These are phyloP conservation scores for Zizania palustris DNA, from an alignment of 202 grass and related monocot species.

Conservation along the genomic window DNA sequence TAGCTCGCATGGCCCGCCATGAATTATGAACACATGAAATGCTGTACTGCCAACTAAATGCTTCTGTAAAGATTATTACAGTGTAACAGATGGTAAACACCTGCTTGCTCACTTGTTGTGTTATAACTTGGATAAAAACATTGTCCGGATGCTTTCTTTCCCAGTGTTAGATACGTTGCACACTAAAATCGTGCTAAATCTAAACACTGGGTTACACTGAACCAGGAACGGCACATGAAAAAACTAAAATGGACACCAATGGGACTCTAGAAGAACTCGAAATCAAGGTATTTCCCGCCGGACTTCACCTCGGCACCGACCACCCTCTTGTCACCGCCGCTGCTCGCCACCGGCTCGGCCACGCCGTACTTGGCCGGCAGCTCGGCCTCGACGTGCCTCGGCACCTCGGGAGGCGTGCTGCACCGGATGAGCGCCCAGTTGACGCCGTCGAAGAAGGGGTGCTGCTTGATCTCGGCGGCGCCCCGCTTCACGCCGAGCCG, in stretches of 20 bases:
- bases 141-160: background rate
- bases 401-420: constrained; percentile 68
- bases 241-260: background rate
- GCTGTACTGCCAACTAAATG: background rate
- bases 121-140: background rate
- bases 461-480: constrained; percentile 75
- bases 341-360: constrained; percentile 28
- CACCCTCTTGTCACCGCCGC: background rate
- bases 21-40: constrained; percentile 19
- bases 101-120: background rate
- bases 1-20: constrained; percentile 1
- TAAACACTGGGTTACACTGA: background rate
- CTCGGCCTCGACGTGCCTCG: constrained; percentile 50
- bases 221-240: background rate
- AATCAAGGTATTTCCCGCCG: constrained; percentile 66
- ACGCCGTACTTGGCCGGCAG: constrained; percentile 42
- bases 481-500: constrained; percentile 66
- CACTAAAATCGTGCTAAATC: constrained; percentile 27
- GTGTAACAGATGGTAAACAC: too few species aligned
- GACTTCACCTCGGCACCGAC: constrained; percentile 48
- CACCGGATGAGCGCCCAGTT: constrained; percentile 80
- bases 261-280: constrained; percentile 65
- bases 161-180: constrained; percentile 11
- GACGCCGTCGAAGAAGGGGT: constrained; percentile 73
- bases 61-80: constrained; percentile 3